Evolutionary conservation across 176 grass and related monocot genomes (phyloP).

Genomic region (Hyparrhenia diplandra): DNA sequence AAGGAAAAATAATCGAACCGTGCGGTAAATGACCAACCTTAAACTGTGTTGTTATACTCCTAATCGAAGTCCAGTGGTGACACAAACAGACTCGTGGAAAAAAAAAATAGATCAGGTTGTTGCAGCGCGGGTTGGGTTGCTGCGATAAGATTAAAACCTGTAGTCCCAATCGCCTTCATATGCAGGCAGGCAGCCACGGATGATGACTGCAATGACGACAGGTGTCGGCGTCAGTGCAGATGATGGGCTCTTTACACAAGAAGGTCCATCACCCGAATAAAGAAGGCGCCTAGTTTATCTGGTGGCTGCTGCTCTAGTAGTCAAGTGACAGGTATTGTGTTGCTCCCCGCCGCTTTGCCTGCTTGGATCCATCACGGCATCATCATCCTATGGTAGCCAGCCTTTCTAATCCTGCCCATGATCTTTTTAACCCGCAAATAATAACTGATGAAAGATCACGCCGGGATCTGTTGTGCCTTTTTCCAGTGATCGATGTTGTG

Average conservation of each 20-base stretch:
- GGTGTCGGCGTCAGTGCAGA: background rate
- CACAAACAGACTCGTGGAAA: background rate
- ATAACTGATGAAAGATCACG: background rate
- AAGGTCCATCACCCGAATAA: background rate
- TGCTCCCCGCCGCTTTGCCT: background rate
- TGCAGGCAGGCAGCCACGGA: background rate
- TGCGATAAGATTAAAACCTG: background rate
- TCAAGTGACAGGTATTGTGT: too few species aligned
- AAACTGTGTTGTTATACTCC: too few species aligned
- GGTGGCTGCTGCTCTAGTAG: too few species aligned
- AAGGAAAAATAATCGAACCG: background rate
- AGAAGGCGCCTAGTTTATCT: background rate
- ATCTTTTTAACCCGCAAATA: background rate
- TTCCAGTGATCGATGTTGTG: too few species aligned
- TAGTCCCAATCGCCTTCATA: background rate
- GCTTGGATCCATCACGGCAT: background rate
- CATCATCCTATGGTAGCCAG: background rate
- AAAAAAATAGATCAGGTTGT: background rate
- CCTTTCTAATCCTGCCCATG: background rate
- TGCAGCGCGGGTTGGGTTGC: background rate
- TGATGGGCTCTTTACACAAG: background rate
- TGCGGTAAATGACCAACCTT: background rate
- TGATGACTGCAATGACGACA: background rate
- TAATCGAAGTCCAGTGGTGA: background rate
- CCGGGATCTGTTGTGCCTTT: background rate